Base-by-base conservation (phyloP, 108 stramenopile species). In the Chaetoceros muelleri region DNA sequence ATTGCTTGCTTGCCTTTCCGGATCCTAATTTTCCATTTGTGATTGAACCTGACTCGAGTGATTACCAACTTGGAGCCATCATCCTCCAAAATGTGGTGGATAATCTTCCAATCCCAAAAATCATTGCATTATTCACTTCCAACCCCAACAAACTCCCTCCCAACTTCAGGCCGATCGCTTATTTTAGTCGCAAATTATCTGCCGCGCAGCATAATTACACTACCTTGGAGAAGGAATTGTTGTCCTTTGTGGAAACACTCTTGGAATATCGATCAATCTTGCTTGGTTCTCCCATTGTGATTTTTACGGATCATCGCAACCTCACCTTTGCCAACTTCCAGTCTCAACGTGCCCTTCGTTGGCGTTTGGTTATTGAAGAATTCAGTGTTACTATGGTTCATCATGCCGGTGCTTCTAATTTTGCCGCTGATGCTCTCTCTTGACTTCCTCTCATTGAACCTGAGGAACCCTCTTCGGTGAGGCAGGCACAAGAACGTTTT, bases 361-460 rank as follows among this genome's bases (percentile, higher is more conserved):
- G 78, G 78, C 58, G 67, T 24, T 29, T 75, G 8, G 48, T 66
- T 28, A 22, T 80, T 20, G 74, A 75, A 55, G 71, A 73, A 26
- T 72, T 65, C 52, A 49, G 60, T 1, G 58, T 61, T n/a, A 55
- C 52, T 28, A 69, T 72, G 0, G 24, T 34, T 0, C 55, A 75
- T 44, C 31, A 71, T n/a, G 51, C 58, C 58, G 73, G 74, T 30
- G 48, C 63, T 40, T 19, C 58, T 24, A 78, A 82, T 53, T 31
- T 53, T 22, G 28, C 72, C 44, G 75, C 72, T 22, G 75, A 76
- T 54, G 61, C 60, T 13, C 48, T 81, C 18, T 62, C 60, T 7
- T 57, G 72, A n/a, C n/a, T n/a, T n/a, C n/a, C n/a, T n/a, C n/a
- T n/a, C n/a, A n/a, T n/a, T n/a, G n/a, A n/a, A n/a, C n/a, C n/a